Evolutionary conservation across 129 eudicot species (phyloP), one percentile per base, ranked within the genome.

Genomic region (Scalesia atractyloides): DNA sequence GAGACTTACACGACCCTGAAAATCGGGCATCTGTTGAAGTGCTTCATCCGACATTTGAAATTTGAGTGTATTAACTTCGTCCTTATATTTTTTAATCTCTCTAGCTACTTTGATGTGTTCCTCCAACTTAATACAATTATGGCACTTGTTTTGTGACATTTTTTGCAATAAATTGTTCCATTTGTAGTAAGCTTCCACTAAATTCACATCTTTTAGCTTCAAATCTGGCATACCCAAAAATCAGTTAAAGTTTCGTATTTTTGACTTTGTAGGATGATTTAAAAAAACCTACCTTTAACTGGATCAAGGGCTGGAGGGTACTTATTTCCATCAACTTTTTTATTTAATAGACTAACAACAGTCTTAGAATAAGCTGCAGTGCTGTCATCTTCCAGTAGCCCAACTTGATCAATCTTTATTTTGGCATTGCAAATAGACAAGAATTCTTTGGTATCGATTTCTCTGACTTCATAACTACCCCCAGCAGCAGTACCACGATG

Each of bases 21-120:
- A 95, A 69, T 88, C 88, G 7, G 99, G 99, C 99, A 95, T 95
- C 74, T 95, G 97, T 82, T 88, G 84, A 82, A 95, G 99, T 69
- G 99, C 99, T 85, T 95, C 97, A 84, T 95, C 99, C 9, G 99
- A 95, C 99, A 95, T 95, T 80, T 95, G 75, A 86, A 76, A 95
- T 80, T 82, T 83, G 49, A 95, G 80, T 7, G 81, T 86, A 43
- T 83, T 76, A 54, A 95, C 96, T 81, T 95, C 99, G 51, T 84
- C 88, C 73, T 77, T 80, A 26, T 90, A 85, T 52, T 76, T 85
- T 61, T 73, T 84, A 37, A 90, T 70, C 44, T 90, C 99, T 64
- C 80, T 54, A 19, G 95, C 99, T 58, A 85, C 60, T 82, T 83
- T 86, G 24, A 90, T 77, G 80, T 95, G 96, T 67, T 90, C 96